Evolutionary conservation across 1,284 basidiomycete genomes (phyloP).

Genomic region (Xanthoconium separans): DNA sequence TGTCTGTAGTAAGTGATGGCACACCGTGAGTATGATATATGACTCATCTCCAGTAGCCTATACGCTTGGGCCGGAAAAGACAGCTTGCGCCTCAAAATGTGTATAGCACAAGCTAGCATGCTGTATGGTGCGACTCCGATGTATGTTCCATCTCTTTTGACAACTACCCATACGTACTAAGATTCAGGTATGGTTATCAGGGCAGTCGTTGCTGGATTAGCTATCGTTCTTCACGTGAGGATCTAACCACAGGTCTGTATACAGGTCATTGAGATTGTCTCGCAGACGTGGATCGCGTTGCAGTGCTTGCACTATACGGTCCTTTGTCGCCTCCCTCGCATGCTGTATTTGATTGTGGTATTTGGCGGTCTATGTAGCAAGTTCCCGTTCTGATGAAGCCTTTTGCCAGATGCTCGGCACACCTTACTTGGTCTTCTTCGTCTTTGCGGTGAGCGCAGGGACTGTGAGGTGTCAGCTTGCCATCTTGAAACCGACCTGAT

Average conservation of each 20-base stretch:
- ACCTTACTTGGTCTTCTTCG: slow-evolving; percentile 38
- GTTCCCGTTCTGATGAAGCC: slow-evolving; percentile 10
- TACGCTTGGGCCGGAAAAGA: slow-evolving; percentile 33
- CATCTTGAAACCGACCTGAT: slow-evolving; percentile 5
- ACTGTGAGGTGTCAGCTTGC: slow-evolving; percentile 21
- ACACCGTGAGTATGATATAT: neutral
- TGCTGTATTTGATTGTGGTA: slow-evolving; percentile 20
- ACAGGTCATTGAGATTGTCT: slow-evolving; percentile 6
- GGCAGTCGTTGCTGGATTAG: slow-evolving; percentile 46
- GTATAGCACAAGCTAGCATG: slow-evolving; percentile 51
- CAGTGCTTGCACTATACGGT: slow-evolving; percentile 17
- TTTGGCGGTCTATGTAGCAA: slow-evolving; percentile 5
- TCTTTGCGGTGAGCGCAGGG: slow-evolving; percentile 27
- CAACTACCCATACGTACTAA: neutral
- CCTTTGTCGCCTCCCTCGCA: slow-evolving; percentile 17
- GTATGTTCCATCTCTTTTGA: slow-evolving; percentile 33
- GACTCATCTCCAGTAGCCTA: slow-evolving; percentile 29
- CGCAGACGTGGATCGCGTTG: slow-evolving; percentile 42
- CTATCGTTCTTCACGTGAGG: slow-evolving; percentile 49
- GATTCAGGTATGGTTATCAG: slow-evolving; percentile 28
- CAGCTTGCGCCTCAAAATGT: slow-evolving; percentile 33
- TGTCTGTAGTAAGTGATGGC: slow-evolving; percentile 46
- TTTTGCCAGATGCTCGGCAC: slow-evolving; percentile 36
- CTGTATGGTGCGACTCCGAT: slow-evolving; percentile 53
- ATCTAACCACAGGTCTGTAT: neutral